Conservation (phyloP, 345 rosid species). For the Triadica sebifera region DNA sequence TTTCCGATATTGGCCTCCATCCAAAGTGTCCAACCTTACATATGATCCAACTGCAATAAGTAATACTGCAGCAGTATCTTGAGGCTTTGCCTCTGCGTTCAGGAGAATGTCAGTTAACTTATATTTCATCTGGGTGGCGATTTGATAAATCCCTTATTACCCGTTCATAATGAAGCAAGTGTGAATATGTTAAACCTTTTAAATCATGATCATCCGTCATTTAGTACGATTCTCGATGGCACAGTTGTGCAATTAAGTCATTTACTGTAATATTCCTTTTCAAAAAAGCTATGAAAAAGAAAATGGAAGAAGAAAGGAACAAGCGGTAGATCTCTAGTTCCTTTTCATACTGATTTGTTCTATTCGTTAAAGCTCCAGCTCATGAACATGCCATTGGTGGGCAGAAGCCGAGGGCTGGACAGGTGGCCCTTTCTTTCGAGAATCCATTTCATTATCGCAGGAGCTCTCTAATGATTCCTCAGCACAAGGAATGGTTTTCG, state of each 20-base stretch:
- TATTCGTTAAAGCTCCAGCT: neutral
- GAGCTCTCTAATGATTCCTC: neutral
- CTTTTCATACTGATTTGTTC: neutral
- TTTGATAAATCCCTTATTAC: neutral
- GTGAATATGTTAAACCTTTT: conserved; percentile 15
- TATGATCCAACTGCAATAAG: conserved; percentile 30
- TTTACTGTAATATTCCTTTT: conserved; percentile 13
- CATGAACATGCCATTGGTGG: neutral
- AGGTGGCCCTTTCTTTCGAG: no score
- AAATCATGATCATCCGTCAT: conserved; percentile 12
- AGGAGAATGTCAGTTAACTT: conserved; percentile 2
- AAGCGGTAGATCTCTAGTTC: neutral
- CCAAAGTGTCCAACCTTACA: conserved; percentile 55
- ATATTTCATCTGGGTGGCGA: neutral
- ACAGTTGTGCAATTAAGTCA: conserved; percentile 7
- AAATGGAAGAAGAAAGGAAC: neutral
- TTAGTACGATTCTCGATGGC: conserved; percentile 17
- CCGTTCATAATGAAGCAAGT: conserved; percentile 13
- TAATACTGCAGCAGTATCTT: conserved; percentile 44
- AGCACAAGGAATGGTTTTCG: neutral
- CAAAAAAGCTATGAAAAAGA: neutral
- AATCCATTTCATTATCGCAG: no score
- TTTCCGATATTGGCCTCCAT: conserved; percentile 43
- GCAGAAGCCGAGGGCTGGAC: neutral
- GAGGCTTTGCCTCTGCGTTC: conserved; percentile 25